Evolutionary conservation across 345 rosid genomes (phyloP).

Genomic region (Populus nigra): DNA sequence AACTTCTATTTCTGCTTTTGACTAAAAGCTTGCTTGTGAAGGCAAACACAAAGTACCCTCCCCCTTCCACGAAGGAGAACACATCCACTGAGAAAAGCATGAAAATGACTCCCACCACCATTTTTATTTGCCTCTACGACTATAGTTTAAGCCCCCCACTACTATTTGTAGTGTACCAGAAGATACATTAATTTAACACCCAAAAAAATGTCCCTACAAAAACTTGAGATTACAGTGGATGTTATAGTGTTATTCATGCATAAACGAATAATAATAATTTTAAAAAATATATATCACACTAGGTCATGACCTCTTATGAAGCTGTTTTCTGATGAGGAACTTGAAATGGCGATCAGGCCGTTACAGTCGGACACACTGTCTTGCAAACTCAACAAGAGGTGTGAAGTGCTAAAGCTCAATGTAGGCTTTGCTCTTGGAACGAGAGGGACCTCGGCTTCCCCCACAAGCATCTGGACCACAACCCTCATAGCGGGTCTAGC

Average conservation of each 20-base stretch:
- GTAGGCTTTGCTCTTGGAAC: slow-evolving; percentile 85
- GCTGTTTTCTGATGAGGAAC: slow-evolving; percentile 63
- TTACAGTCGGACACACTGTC: slow-evolving; percentile 90
- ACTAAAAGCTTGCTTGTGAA: slow-evolving; percentile 40
- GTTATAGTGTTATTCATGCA: slow-evolving; percentile 35
- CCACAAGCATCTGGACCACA: slow-evolving; percentile 85
- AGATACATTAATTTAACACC: not conserved
- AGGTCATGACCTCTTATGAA: slow-evolving; percentile 31
- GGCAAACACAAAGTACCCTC: slow-evolving; percentile 29
- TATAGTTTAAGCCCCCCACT: not conserved
- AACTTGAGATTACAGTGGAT: slow-evolving; percentile 17
- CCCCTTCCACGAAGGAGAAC: slow-evolving; percentile 14
- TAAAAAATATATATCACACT: slow-evolving; percentile 12
- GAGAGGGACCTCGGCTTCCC: slow-evolving; percentile 76
- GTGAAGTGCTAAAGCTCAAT: slow-evolving; percentile 80
- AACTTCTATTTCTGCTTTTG: slow-evolving; percentile 25
- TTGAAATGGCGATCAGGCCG: slow-evolving; percentile 49
- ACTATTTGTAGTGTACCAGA: not conserved
- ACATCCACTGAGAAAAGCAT: slow-evolving; percentile 10
- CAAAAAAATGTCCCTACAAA: slow-evolving; percentile 3
- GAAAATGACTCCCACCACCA: slow-evolving; percentile 32
- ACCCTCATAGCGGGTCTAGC: slow-evolving; percentile 79
- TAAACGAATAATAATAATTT: slow-evolving; percentile 28
- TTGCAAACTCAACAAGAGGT: slow-evolving; percentile 69
- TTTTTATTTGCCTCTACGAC: not conserved